Conservation (phyloP, 768 basidiomycete genomes). For the Russula abietina region DNA sequence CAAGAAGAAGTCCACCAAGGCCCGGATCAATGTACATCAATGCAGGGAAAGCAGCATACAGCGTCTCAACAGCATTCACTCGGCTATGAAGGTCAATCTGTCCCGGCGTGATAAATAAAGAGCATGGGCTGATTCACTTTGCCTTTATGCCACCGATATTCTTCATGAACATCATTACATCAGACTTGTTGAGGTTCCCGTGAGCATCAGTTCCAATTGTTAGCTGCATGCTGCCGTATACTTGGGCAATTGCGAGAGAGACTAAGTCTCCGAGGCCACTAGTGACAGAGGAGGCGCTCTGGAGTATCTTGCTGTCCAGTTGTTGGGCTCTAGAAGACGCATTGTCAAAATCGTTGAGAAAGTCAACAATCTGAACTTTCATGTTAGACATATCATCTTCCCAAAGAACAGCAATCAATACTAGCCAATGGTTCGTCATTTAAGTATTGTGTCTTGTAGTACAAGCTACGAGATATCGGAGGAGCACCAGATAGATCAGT, state of each 20-base stretch:
- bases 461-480: slow-evolving; percentile 39
- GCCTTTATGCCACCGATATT: slow-evolving; percentile 1
- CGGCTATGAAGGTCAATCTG: slow-evolving; percentile 5
- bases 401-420: background rate
- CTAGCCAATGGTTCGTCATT: slow-evolving; percentile 27
- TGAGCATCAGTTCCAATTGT: slow-evolving; percentile 44
- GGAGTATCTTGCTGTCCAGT: slow-evolving; percentile 44
- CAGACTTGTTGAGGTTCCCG: slow-evolving; percentile 46
- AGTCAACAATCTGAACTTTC: slow-evolving; percentile 35
- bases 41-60: slow-evolving; percentile 45
- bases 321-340: slow-evolving; percentile 41
- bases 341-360: slow-evolving; percentile 40
- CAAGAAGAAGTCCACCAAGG: slow-evolving; percentile 33
- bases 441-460: slow-evolving; percentile 37
- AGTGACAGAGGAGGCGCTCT: slow-evolving; percentile 44
- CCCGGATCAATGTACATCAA: slow-evolving; percentile 48
- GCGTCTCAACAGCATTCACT: slow-evolving; percentile 50
- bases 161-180: slow-evolving; percentile 50
- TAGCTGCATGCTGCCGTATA: slow-evolving; percentile 47
- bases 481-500: slow-evolving; percentile 35
- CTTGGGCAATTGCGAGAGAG: slow-evolving; percentile 48
- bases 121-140: slow-evolving; percentile 33
- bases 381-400: background rate
- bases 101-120: background rate
- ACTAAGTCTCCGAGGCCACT: slow-evolving; percentile 46